These are phyloP conservation scores for Flueggea neowawraea DNA, from an alignment of 441 rosid species.

Conservation along the genomic window DNA sequence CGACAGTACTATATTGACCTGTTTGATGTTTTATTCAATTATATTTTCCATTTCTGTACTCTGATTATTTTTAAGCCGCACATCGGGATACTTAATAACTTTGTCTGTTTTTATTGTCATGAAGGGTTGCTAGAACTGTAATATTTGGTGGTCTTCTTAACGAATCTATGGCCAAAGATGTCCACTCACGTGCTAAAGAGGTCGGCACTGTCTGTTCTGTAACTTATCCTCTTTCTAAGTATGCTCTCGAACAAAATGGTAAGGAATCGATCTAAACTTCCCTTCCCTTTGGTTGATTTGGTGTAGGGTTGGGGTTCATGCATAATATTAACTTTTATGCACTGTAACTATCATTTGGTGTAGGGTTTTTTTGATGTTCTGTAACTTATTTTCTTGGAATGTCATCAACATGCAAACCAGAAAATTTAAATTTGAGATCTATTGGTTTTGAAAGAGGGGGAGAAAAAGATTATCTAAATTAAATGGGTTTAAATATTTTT, in stretches of 20 bases:
- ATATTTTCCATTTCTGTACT: neutral
- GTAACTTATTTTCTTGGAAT: too few species aligned
- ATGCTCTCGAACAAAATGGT: constrained; percentile 77
- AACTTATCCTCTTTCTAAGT: constrained; percentile 75
- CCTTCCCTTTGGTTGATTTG: neutral
- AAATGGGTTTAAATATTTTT: too few species aligned
- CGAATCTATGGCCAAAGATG: constrained; percentile 69
- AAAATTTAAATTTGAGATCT: too few species aligned
- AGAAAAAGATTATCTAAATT: too few species aligned
- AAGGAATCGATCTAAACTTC: constrained; percentile 11
- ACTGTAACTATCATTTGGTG: too few species aligned
- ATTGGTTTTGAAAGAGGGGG: too few species aligned
- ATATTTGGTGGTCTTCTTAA: constrained; percentile 82
- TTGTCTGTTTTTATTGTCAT: constrained; percentile 7
- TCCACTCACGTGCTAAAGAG: constrained; percentile 56
- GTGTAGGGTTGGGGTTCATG: neutral
- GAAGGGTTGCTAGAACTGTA: constrained; percentile 94
- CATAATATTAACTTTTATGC: neutral
- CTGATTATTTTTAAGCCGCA: neutral
- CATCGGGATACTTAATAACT: neutral
- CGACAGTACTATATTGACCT: neutral
- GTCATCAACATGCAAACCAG: too few species aligned
- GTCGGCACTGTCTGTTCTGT: constrained; percentile 76
- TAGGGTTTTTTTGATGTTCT: too few species aligned
- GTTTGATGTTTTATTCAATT: neutral